These are phyloP conservation scores for Ophiocordyceps camponoti-leonardi DNA, from an alignment of 2,329 filamentous ascomycete species.

Conservation along the genomic window DNA sequence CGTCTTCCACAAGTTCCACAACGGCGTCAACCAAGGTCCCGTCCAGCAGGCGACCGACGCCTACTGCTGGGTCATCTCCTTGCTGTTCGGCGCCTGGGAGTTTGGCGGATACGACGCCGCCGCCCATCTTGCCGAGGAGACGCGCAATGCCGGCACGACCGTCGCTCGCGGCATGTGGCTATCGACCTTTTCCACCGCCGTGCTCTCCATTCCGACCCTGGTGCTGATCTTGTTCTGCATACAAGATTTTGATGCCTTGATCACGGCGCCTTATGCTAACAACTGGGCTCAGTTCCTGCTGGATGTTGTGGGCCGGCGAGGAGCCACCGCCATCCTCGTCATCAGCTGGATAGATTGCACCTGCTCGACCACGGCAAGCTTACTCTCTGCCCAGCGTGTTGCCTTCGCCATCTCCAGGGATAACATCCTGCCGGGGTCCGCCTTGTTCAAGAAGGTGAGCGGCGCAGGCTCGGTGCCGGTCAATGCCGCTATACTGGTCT, in stretches of 20 bases:
- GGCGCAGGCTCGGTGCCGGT: background rate
- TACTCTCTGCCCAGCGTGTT: slow-evolving; percentile 1
- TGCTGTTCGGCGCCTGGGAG: slow-evolving; percentile 1
- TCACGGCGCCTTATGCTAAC: slow-evolving; percentile 1
- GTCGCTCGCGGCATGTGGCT: slow-evolving; percentile 2
- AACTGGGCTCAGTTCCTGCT: slow-evolving; percentile 3
- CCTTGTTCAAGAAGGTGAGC: background rate
- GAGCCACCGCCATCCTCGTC: slow-evolving; percentile 1
- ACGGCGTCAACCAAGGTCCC: background rate
- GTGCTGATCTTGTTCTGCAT: slow-evolving; percentile 2
- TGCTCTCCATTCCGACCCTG: slow-evolving; percentile 2
- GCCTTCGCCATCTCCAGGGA: slow-evolving; percentile 2
- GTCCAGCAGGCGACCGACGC: background rate
- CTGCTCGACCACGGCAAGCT: slow-evolving; percentile 1
- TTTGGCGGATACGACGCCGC: slow-evolving; percentile 2
- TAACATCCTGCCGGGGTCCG: slow-evolving; percentile 1
- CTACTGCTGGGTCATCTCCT: slow-evolving; percentile 1
- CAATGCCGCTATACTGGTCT: slow-evolving; percentile 1
- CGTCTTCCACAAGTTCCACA: slow-evolving; percentile 1
- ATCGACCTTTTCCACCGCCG: background rate
- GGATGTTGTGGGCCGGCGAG: slow-evolving; percentile 1
- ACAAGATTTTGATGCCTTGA: slow-evolving; percentile 2
- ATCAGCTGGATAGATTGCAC: slow-evolving; percentile 2
- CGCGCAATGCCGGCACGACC: background rate
- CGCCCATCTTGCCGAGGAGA: slow-evolving; percentile 3